Conservation (phyloP, 2,329 filamentous ascomycete genomes). For the Alternaria angustiovoidea region DNA sequence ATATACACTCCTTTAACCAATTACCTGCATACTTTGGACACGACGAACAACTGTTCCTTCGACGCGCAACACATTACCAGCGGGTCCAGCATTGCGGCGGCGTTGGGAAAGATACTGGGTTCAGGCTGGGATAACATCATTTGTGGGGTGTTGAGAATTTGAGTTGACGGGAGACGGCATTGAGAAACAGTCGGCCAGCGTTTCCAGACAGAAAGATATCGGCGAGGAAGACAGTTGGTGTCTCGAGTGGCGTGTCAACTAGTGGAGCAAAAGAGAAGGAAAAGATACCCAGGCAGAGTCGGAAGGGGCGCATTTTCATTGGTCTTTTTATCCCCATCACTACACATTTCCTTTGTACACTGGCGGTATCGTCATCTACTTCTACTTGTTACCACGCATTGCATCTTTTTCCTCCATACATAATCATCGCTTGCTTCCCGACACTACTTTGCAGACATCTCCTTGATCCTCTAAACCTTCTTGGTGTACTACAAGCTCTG, state of each 20-base stretch:
- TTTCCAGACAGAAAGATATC: constrained; percentile 2
- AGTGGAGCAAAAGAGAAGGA: constrained; percentile 15
- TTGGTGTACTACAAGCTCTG: neutral
- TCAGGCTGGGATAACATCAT: constrained; percentile 26
- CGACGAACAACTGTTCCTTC: constrained; percentile 10
- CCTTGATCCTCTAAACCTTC: neutral
- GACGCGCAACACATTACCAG: constrained; percentile 12
- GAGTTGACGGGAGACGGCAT: constrained; percentile 22
- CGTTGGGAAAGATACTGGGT: constrained; percentile 31
- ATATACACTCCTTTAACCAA: constrained; percentile 17
- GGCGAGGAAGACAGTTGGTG: constrained; percentile 6
- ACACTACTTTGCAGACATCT: constrained; percentile 5
- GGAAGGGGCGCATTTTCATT: constrained; percentile 14
- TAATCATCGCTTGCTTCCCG: constrained; percentile 4
- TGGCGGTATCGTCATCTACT: constrained; percentile 2
- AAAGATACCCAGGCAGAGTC: constrained; percentile 17
- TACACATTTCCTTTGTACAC: constrained; percentile 15
- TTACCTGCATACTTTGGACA: constrained; percentile 25
- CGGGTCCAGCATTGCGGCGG: constrained; percentile 24
- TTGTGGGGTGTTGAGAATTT: constrained; percentile 16
- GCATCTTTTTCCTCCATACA: constrained; percentile 6
- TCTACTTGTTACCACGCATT: constrained; percentile 3
- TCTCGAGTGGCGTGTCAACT: constrained; percentile 8
- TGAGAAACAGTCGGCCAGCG: constrained; percentile 16
- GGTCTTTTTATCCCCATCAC: constrained; percentile 5